Base-by-base conservation (phyloP, 176 grass and related monocot species). In the Cenchrus fungigraminus region DNA sequence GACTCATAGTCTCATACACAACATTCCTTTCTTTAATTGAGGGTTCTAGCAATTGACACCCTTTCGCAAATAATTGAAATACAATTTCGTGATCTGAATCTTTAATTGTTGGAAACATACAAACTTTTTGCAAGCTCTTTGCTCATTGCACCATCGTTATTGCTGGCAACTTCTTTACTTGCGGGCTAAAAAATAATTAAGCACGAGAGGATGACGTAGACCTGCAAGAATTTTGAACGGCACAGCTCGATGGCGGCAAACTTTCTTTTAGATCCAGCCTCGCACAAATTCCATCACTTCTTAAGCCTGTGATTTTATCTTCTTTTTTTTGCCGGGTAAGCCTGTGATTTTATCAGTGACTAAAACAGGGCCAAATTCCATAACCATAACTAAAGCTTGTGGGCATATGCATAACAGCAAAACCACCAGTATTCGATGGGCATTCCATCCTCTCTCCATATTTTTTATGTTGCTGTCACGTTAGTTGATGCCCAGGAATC, bases 401-500 rank as follows among this genome's bases (percentile, higher is more conserved):
- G 45, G 12, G 40, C 45, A 11, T n/a, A n/a, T 20, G 20, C 57
- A 3, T 60, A 40, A 4, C 37, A 40, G 37, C 37, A 40, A 40
- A 62, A 28, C n/a, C 59, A 62, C 9, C 9, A 9, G n/a, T 61
- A 60, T 25, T 25, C 20, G 3, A 31, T 44, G 37, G 34, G 40
- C 15, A 11, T 25, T 43, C 37, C 58, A 61, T 77, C 37, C 4
- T 78, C 74, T 12, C 22, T 67, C 25, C n/a, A 74, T 64, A 50
- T 40, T 8, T 28, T 52, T 73, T 51, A 61, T 78, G 57, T 78
- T 44, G 56, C 55, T 61, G 55, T n/a, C 80, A 83, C 59, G 80
- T 73, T 83, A 45, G 68, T 62, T 62, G 80, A 83, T 60, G 34
- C 68, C 68, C 22, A 82, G 55, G 54, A 49, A 82, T 82, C 55